phyloP scores from a whole-genome alignment of 2,329 filamentous ascomycete genomes.

The Aspergillus intermedius region DNA sequence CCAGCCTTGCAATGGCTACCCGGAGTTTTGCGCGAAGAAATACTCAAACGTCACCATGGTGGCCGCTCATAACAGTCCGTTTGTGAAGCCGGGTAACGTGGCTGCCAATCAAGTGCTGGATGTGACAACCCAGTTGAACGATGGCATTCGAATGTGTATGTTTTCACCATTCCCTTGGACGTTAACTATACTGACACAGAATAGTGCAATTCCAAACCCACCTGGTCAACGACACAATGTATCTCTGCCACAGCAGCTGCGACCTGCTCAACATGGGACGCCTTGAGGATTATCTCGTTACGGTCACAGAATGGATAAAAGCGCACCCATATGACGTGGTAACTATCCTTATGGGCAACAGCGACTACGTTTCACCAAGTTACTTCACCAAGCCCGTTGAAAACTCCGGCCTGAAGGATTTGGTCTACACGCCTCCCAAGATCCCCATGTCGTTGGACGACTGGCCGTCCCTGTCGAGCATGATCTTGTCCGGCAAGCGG shows the following conservation, averaged over 20 bases:
- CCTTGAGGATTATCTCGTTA: conserved; percentile 64
- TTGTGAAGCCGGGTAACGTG: conserved; percentile 62
- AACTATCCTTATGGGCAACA: conserved; percentile 79
- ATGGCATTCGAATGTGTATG: conserved; percentile 57
- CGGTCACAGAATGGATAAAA: conserved; percentile 66
- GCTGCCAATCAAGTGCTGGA: conserved; percentile 67
- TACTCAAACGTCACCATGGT: conserved; percentile 79
- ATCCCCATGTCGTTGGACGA: conserved; percentile 64
- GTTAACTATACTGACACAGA: not conserved
- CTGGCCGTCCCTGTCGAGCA: conserved; percentile 75
- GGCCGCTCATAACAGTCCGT: conserved; percentile 75
- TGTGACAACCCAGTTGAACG: conserved; percentile 67
- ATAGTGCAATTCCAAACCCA: conserved; percentile 57
- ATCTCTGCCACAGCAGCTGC: conserved; percentile 82
- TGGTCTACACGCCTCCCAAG: conserved; percentile 66
- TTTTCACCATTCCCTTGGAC: conserved; percentile 2
- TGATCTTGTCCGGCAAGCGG: conserved; percentile 65
- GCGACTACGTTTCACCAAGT: conserved; percentile 60
- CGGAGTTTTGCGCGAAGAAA: conserved; percentile 67
- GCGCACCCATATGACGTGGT: conserved; percentile 78
- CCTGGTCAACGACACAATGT: conserved; percentile 51
- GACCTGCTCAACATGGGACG: conserved; percentile 74
- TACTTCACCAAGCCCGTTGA: conserved; percentile 64
- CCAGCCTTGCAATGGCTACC: conserved; percentile 69
- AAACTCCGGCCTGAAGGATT: conserved; percentile 63